Percentiles rank a stretch among this genome's conserved stretches.
phyloP scores from a whole-genome alignment of 495 filamentous ascomycete genomes.

The Podospora tetraspora region DNA sequence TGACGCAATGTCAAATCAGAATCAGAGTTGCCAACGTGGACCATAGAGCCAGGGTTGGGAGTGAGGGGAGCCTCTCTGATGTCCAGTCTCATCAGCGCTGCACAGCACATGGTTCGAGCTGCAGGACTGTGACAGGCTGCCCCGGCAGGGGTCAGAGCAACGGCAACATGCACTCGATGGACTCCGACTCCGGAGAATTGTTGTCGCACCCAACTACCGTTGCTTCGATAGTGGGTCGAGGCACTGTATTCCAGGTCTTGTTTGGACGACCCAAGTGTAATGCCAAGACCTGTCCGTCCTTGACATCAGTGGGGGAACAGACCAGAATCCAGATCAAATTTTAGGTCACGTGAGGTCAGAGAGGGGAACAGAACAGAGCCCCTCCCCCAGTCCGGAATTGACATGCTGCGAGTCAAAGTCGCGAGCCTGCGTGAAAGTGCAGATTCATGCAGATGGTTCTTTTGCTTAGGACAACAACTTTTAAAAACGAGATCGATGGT shows the following conservation, averaged over 20 bases:
- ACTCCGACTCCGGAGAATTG: background rate
- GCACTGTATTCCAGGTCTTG: background rate
- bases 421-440: background rate
- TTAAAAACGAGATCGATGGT: background rate
- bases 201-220: background rate
- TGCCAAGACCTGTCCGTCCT: background rate
- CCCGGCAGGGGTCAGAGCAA: background rate
- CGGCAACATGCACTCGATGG: background rate
- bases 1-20: background rate
- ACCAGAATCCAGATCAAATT: background rate
- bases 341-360: background rate
- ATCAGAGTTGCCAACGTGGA: background rate
- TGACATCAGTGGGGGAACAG: no score
- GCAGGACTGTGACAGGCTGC: background rate
- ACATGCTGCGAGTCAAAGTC: background rate
- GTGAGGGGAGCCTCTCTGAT: no score
- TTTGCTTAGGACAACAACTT: background rate
- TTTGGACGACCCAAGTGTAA: background rate
- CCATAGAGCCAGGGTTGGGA: background rate
- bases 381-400: no score
- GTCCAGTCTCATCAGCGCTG: background rate
- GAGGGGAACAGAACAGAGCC: no score
- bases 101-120: background rate
- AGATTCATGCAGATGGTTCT: background rate
- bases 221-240: background rate